Evolutionary conservation across 306 rosid genomes (phyloP), one percentile per base, ranked within the genome.

Genomic region (Sicyos edulis): DNA sequence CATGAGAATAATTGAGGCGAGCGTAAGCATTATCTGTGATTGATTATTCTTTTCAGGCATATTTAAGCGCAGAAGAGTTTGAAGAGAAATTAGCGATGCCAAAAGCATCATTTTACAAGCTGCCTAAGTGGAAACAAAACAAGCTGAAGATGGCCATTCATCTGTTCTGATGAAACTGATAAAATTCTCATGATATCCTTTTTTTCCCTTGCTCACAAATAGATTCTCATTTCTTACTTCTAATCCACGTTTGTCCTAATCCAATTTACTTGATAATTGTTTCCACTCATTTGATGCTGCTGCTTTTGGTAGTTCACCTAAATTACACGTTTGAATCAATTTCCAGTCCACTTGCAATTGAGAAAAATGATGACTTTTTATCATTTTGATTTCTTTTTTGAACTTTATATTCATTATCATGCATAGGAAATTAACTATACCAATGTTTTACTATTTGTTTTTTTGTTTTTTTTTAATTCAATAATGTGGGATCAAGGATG

Each of bases 81-180:
- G 86, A 50, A 44, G 89, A 81, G 76, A 88, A 84, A 70, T 90
- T 92, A 60, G 84, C 86, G 74, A 85, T 87, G 92, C 77, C 76
- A 60, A 88, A 85, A 83, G 7, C 82, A 62, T 76, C 82, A 60
- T 92, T 92, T 78, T 77, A 86, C 79, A 83, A 81, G 88, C 98
- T 92, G 63, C 91, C 98, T 0, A 92, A 76, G 74, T 92, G 98
- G 98, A 92, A 91, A 81, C 98, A 92, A 72, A 92, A 92, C 93
- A 92, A 92, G 85, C 80, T 87, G 37, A 92, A 92, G 90, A 88
- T 87, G 82, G 75, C 90, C 10, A 83, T 90, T 17, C 78, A 87
- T 82, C 92, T 92, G 40, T 90, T 88, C 77, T 90, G 84, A 45
- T 66, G 19, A 66, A 21, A 45, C 55, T 66, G 0, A 11, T 14